Base-by-base conservation (phyloP, 2,329 filamentous ascomycete genomes). In the Monilinia polystroma region DNA sequence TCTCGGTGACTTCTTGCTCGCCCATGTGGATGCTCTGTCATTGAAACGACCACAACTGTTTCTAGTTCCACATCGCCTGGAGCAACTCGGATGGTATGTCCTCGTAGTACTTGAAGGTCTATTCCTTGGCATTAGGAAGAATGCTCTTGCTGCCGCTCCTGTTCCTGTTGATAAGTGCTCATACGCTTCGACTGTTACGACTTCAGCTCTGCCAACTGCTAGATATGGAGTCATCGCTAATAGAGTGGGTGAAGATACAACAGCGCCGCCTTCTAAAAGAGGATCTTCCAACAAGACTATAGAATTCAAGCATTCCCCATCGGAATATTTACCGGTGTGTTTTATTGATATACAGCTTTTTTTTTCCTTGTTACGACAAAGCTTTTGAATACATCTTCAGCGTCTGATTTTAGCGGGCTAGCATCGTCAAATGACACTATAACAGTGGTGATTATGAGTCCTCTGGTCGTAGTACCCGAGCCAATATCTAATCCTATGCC, bases 21-120 rank as follows among this genome's bases (percentile, higher is more conserved):
- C n/a, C 18, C 53, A 56, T 29, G 55, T 16, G 55, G 55, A 23
- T 58, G 55, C 23, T 41, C 32, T n/a, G 55, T 41, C 35, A 58
- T 32, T 14, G 55, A 10, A 45, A 41, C 35, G 32, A 58, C n/a
- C 32, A 58, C 38, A 6, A 58, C 55, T 41, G 16, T 43, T 45
- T 38, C 53, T n/a, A 58, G 45, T 47, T 47, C 32, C 10, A 26
- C 55, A 12, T 58, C 35, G 16, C n/a, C 55, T 7, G 23, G 32
- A 18, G 55, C 10, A 58, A 45, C 38, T 43, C 55, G 38, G 23
- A 58, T 23, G n/a, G 18, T 16, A 38, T 58, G 38, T 43, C 38
- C 38, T 18, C 41, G 12, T 41, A 16, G 45, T 58, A 58, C 55
- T 41, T 58, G 55, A 12, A 16, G 38, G 16, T 20, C 18, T 38